Base-by-base conservation (phyloP, 768 basidiomycete genomes). In the Kwoniella shandongensis region DNA sequence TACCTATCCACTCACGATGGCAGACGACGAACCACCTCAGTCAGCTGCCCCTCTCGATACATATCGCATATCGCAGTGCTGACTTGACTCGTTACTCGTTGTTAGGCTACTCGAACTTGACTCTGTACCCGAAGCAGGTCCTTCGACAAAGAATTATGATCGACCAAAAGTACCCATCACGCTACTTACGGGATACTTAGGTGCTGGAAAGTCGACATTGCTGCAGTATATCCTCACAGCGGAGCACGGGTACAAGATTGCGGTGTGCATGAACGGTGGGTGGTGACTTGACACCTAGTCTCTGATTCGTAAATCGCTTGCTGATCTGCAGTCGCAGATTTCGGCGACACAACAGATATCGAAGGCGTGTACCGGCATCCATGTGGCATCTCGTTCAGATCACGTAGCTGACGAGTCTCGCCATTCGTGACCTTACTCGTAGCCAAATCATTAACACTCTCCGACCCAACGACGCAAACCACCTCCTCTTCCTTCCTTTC, bases 261-360 rank as follows among this genome's bases (percentile, higher is more conserved):
- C 94, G 4, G 94, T 99, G 20, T 96, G 94, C 62, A 92, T 96
- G 90, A 96, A 94, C 70, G 91, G 93, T 70, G 17, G 26, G 71
- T 65, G 15, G 22, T 55, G 4, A 32, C 22, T 18, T 18, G 18
- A 29, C 23, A 41, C n/a, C 17, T 11, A 68, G 40, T 61, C 63
- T 56, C 35, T 44, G 27, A 38, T 29, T n/a, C 18, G 17, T n/a
- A 8, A 13, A 54, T n/a, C 4, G 30, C 29, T 25, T 32, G 48
- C 56, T 51, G 29, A 51, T 36, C 27, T 0, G 39, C 17, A 32
- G 18, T 50, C 30, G 32, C 36, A 67, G 79, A 80, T 77, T 98
- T 98, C 73, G 94, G 91, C 8, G 92, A 96, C 73, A 92, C 92
- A 18, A 89, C 90, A 66, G 94, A 91, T 70, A 96, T 97, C 53